Conservation (phyloP, 2,329 filamentous ascomycete genomes). For the Claviceps quebecensis region DNA sequence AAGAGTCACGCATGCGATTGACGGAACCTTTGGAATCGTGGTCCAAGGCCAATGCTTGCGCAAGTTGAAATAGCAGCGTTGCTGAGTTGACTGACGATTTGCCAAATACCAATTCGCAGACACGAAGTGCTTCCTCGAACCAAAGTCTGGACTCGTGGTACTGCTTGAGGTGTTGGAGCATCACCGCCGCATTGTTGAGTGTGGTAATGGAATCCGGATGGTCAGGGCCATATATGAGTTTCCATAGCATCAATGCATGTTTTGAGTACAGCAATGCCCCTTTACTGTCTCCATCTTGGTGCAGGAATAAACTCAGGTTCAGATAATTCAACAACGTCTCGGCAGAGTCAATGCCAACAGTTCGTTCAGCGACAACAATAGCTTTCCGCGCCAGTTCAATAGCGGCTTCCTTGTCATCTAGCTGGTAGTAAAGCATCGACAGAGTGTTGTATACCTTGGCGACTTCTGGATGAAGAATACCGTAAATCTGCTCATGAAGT, state of each 20-base stretch:
- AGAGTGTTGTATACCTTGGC: constrained; percentile 89
- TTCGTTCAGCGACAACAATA: constrained; percentile 89
- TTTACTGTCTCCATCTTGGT: constrained; percentile 81
- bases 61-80: constrained; percentile 91
- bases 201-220: constrained; percentile 98
- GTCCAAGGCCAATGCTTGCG: constrained; percentile 89
- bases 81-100: constrained; percentile 84
- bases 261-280: constrained; percentile 77
- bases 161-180: constrained; percentile 90
- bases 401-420: constrained; percentile 94
- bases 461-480: constrained; percentile 91
- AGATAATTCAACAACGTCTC: constrained; percentile 94
- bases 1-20: constrained; percentile 86
- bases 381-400: constrained; percentile 94
- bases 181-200: constrained; percentile 95
- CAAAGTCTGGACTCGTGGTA: constrained; percentile 90
- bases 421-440: constrained; percentile 90
- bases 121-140: constrained; percentile 84
- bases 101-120: constrained; percentile 84
- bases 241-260: constrained; percentile 91
- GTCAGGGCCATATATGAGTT: constrained; percentile 83
- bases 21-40: constrained; percentile 88
- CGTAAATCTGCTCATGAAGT: constrained; percentile 96
- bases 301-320: constrained; percentile 87
- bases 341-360: constrained; percentile 80